phyloP scores from a whole-genome alignment of 495 filamentous ascomycete species.

The Echria macrotheca region DNA sequence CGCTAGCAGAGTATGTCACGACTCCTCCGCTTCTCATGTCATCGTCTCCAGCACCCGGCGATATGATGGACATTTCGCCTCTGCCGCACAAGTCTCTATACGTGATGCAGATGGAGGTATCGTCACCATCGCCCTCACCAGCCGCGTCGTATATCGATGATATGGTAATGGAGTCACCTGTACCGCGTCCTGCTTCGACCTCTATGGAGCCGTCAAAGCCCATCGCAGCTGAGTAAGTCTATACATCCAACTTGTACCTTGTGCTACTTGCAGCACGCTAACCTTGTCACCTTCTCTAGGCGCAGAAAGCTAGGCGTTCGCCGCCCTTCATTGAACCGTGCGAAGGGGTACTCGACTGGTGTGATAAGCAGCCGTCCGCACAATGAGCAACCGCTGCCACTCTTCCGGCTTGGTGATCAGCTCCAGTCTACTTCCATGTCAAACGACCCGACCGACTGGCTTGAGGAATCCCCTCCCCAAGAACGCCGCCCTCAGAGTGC shows the following conservation, averaged over 20 bases:
- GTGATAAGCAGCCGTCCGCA: conserved; percentile 39
- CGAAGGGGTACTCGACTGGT: conserved; percentile 54
- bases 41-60: conserved; percentile 66
- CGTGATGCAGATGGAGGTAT: conserved; percentile 53
- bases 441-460: conserved; percentile 71
- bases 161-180: conserved; percentile 45
- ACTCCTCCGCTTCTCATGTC: conserved; percentile 81
- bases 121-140: conserved; percentile 66
- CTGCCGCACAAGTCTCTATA: conserved; percentile 83
- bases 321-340: conserved; percentile 55
- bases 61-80: conserved; percentile 92
- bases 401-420: conserved; percentile 71
- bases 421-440: conserved; percentile 40
- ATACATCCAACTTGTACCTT: no score
- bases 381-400: conserved; percentile 58
- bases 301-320: conserved; percentile 55
- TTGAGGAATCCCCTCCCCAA: conserved; percentile 70
- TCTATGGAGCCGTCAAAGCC: conserved; percentile 50
- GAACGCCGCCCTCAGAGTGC: conserved; percentile 55
- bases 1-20: conserved; percentile 58
- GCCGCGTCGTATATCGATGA: conserved; percentile 40
- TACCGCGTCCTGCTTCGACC: conserved; percentile 36
- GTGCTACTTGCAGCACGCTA: no score
- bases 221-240: conserved; percentile 44
- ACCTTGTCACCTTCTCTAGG: conserved; percentile 30